Conservation (phyloP, 331 rosid species). For the Quercus lobata region DNA sequence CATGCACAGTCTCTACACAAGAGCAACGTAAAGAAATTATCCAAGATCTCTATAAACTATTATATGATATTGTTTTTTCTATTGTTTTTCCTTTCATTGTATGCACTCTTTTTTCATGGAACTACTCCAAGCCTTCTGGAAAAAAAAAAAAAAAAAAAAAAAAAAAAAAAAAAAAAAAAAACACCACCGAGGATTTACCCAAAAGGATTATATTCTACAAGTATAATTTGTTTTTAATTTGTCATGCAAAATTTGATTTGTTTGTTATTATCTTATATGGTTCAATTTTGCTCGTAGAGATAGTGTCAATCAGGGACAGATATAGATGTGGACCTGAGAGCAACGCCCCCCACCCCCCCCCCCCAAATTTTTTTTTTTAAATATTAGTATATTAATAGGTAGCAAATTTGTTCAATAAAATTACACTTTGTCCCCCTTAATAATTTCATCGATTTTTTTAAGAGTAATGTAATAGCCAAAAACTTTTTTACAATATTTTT, state of each 20-base stretch:
- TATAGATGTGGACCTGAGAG: no score
- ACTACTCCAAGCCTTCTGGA: constrained; percentile 18
- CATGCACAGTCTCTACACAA: not conserved
- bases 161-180: not conserved
- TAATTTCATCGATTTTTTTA: no score
- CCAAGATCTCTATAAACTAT: not conserved
- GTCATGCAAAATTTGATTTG: not conserved
- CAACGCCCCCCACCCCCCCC: no score
- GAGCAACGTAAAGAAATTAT: not conserved
- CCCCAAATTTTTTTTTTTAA: no score
- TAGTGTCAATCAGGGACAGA: constrained; percentile 42
- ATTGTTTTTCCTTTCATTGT: not conserved
- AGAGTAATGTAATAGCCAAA: no score
- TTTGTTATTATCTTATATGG: not conserved
- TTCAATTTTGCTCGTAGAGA: constrained; percentile 22
- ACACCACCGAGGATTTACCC: constrained; percentile 14
- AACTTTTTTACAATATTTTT: no score
- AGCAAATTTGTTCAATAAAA: no score
- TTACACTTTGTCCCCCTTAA: no score
- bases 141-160: not conserved
- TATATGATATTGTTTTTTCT: not conserved
- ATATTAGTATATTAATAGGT: no score
- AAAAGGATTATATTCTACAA: constrained; percentile 41
- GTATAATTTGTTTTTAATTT: constrained; percentile 1
- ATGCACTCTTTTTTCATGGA: constrained; percentile 17